Evolutionary conservation across 495 filamentous ascomycete genomes (phyloP), one percentile per base, ranked within the genome.

Genomic region (Talaromyces nanjingensis): DNA sequence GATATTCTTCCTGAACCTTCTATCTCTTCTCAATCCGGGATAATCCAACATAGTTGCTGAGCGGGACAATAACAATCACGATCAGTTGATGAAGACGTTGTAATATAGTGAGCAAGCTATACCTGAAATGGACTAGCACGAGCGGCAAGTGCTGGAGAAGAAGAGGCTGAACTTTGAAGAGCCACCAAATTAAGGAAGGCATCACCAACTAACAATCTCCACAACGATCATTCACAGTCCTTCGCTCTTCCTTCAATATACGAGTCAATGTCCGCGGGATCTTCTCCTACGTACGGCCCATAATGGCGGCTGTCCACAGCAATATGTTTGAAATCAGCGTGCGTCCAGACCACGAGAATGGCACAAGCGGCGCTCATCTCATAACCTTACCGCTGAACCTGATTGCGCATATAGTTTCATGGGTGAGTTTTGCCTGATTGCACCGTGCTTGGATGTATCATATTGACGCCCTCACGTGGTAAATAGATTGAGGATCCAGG

Each of bases 341-440:
- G 63, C 63, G 63, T 29, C 67, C 65, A 9, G 74, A 78, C 59
- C 70, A 61, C 22, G 73, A 73, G 42, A 66, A 71, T 27, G 37
- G 25, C 16, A 8, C 56, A 34, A 39, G 18, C 27, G 59, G 70
- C 20, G 71, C 72, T 4, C 74, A 74, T 59, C 61, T 81, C 60
- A 67, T 82, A 68, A 71, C 73, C n/a, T 71, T 87, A 14, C 85
- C 85, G 27, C 70, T 88, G 65, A 84, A 87, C 66, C 67, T 88
- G 57, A 80, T 88, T 63, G 81, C 76, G 47, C 73, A 77, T 57
- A 86, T 88, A 47, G 75, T 86, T 45, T 75, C 77, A 33, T 73
- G 80, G 67, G 83, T 86, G 71, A 66, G 79, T 65, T 53, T 27
- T 14, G 16, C 29, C 29, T 12, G 12, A 65, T 42, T 64, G 63